These are phyloP conservation scores for Auriscalpium vulgare DNA, from an alignment of 768 basidiomycete genomes.

Conservation along the genomic window DNA sequence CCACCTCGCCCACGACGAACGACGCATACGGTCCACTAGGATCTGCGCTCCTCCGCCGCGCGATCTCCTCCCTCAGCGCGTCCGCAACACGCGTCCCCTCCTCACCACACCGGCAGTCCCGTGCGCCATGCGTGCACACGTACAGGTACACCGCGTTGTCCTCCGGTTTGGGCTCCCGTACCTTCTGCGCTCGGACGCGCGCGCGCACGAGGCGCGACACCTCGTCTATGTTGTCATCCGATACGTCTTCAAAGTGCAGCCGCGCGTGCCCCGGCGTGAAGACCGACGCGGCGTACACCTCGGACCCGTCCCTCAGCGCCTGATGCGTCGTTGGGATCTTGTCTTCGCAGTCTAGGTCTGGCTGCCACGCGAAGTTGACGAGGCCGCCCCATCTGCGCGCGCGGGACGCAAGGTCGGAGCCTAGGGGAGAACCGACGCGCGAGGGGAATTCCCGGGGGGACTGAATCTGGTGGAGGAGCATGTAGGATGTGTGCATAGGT, in stretches of 20 bases:
- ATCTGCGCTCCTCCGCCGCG: conserved; percentile 19
- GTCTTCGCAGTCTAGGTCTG: conserved; percentile 12
- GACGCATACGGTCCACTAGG: conserved; percentile 18
- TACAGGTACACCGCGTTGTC: conserved; percentile 35
- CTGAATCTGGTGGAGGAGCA: conserved; percentile 4
- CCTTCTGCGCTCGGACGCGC: conserved; percentile 1
- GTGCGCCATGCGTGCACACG: conserved; percentile 71
- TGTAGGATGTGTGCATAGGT: conserved; percentile 10
- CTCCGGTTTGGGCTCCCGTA: conserved; percentile 9
- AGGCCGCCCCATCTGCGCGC: conserved; percentile 41
- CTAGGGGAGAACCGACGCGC: conserved; percentile 26
- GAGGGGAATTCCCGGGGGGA: conserved; percentile 12
- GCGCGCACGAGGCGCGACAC: conserved; percentile 27
- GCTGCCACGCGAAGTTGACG: conserved; percentile 54
- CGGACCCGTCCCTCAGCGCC: conserved; percentile 8
- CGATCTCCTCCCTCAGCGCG: conserved; percentile 47
- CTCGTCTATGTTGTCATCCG: conserved; percentile 42
- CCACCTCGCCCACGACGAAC: conserved; percentile 52
- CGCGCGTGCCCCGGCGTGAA: conserved; percentile 42
- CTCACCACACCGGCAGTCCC: conserved; percentile 76
- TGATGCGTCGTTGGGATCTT: conserved; percentile 15
- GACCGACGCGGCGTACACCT: conserved; percentile 36
- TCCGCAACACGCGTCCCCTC: conserved; percentile 49
- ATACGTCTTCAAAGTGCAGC: conserved; percentile 41
- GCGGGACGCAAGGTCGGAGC: conserved; percentile 39